Conservation (phyloP, 2,329 filamentous ascomycete genomes). For the Diaporthe helianthi region DNA sequence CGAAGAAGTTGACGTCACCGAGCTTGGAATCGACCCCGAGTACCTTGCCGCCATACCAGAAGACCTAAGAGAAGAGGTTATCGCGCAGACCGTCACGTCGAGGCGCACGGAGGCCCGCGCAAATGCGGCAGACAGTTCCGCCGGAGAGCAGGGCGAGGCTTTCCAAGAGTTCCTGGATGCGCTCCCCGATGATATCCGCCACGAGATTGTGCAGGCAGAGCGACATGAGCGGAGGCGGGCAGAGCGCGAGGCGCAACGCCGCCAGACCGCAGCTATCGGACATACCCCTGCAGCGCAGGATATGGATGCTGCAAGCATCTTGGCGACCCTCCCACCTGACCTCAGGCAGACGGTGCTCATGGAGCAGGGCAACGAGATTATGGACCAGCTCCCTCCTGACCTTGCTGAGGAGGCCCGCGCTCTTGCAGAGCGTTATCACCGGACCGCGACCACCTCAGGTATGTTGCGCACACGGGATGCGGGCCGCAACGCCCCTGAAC, state of each 20-base stretch:
- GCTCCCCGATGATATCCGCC: slow-evolving; percentile 85
- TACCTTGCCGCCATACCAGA: slow-evolving; percentile 98
- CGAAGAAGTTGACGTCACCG: slow-evolving; percentile 89
- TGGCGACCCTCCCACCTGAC: slow-evolving; percentile 85
- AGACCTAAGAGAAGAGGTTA: slow-evolving; percentile 93
- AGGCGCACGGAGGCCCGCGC: slow-evolving; percentile 79
- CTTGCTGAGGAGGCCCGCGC: slow-evolving; percentile 86
- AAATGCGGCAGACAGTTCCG: slow-evolving; percentile 63
- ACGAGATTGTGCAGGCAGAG: slow-evolving; percentile 91
- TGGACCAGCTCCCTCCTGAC: slow-evolving; percentile 83
- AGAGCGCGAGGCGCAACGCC: slow-evolving; percentile 81
- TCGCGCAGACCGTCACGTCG: slow-evolving; percentile 86
- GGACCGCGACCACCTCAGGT: slow-evolving; percentile 40
- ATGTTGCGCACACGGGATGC: slow-evolving; percentile 42
- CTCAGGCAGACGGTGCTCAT: slow-evolving; percentile 87
- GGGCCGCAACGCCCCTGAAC: slow-evolving; percentile 38
- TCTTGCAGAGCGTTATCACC: slow-evolving; percentile 55
- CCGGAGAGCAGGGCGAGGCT: slow-evolving; percentile 81
- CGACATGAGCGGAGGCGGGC: slow-evolving; percentile 86
- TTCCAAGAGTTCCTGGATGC: slow-evolving; percentile 95
- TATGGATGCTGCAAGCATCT: slow-evolving; percentile 91
- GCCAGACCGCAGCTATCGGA: slow-evolving; percentile 65
- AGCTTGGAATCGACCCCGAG: slow-evolving; percentile 90
- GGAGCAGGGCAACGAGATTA: slow-evolving; percentile 88
- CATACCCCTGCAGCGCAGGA: slow-evolving; percentile 63